Evolutionary conservation across 2,329 filamentous ascomycete species (phyloP).

Genomic region (Hysterium pulicare): DNA sequence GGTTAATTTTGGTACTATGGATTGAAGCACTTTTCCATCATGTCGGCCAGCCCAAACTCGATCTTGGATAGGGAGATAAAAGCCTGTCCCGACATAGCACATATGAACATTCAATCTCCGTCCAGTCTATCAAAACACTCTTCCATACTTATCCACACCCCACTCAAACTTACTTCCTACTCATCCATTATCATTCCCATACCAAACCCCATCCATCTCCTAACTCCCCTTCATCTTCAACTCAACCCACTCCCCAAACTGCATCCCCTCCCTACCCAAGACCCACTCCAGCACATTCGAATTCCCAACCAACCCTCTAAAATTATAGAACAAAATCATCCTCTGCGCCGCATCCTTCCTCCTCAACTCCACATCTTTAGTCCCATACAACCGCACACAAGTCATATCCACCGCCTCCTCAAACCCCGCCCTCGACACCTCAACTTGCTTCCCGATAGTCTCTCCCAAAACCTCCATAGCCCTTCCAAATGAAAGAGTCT

Average conservation of each 20-base stretch:
- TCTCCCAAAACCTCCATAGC: slow-evolving; percentile 13
- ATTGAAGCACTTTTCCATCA: no score
- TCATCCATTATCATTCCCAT: no score
- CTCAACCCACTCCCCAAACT: slow-evolving; percentile 5
- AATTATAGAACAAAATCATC: slow-evolving; percentile 18
- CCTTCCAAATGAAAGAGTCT: slow-evolving; percentile 15
- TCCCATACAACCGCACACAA: slow-evolving; percentile 8
- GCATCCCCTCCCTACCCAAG: slow-evolving; percentile 11
- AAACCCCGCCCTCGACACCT: slow-evolving; percentile 13
- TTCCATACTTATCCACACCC: neutral
- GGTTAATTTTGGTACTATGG: no score
- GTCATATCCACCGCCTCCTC: slow-evolving; percentile 16
- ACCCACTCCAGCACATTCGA: slow-evolving; percentile 16
- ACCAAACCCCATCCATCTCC: neutral
- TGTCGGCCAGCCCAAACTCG: no score
- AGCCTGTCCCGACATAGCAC: no score
- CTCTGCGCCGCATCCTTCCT: slow-evolving; percentile 8
- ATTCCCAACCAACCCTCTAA: slow-evolving; percentile 15
- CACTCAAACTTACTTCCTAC: neutral
- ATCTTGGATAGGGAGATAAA: no score
- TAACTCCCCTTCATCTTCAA: neutral
- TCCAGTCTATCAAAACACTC: no score
- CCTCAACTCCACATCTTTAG: slow-evolving; percentile 4
- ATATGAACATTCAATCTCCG: no score
- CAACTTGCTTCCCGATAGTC: slow-evolving; percentile 22